phyloP scores from a whole-genome alignment of 108 stramenopile genomes.

The Cyclotella distinguenda region DNA sequence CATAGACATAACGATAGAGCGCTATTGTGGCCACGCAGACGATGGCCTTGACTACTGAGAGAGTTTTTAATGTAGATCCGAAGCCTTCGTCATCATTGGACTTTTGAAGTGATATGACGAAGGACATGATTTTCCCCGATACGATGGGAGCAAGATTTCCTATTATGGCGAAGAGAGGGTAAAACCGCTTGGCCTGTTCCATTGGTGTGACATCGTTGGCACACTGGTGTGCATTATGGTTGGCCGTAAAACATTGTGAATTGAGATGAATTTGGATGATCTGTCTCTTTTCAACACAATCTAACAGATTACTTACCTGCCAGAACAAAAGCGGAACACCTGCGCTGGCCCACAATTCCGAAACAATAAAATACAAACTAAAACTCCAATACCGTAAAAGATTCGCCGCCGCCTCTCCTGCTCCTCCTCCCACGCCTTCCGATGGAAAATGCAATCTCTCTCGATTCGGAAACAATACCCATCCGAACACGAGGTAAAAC shows the following conservation, averaged over 20 bases:
- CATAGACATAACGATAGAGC: slow-evolving; percentile 41
- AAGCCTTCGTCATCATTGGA: slow-evolving; percentile 43
- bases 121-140: slow-evolving; percentile 50
- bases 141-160: slow-evolving; percentile 54
- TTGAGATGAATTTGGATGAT: slow-evolving; percentile 34
- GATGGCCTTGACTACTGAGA: slow-evolving; percentile 34
- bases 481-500: slow-evolving; percentile 68
- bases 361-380: slow-evolving; percentile 52
- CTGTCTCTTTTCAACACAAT: no score
- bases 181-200: slow-evolving; percentile 73
- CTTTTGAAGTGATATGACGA: slow-evolving; percentile 42
- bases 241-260: no score
- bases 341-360: slow-evolving; percentile 52
- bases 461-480: slow-evolving; percentile 64
- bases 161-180: slow-evolving; percentile 69
- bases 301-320: slow-evolving; percentile 54
- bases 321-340: slow-evolving; percentile 53
- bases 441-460: slow-evolving; percentile 53
- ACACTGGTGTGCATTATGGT: slow-evolving; percentile 55
- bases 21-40: slow-evolving; percentile 35
- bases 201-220: slow-evolving; percentile 76
- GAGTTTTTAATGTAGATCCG: slow-evolving; percentile 41
- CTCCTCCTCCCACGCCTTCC: slow-evolving; percentile 24
- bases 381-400: slow-evolving; percentile 50
- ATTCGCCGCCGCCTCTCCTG: slow-evolving; percentile 25